phyloP scores from a whole-genome alignment of 148 eudicot species.

The Dysphania ambrosioides region DNA sequence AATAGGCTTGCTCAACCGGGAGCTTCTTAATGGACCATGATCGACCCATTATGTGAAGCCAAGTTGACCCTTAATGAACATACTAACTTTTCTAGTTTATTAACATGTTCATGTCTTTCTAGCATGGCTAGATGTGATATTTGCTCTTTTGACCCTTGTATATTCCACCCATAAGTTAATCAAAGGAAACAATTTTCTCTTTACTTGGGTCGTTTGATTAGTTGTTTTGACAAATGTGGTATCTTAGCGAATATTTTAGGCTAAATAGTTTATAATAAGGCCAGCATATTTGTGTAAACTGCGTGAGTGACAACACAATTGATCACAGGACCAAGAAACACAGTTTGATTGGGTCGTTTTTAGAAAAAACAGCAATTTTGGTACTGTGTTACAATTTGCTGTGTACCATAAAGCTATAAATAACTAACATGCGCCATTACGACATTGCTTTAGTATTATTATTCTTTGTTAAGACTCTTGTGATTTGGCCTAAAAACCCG shows the following conservation, averaged over 20 bases:
- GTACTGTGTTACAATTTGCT: conserved; percentile 11
- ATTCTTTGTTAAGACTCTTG: conserved; percentile 18
- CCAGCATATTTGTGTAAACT: conserved; percentile 9
- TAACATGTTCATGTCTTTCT: background rate
- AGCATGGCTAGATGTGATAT: background rate
- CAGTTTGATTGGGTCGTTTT: conserved; percentile 10
- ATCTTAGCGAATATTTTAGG: background rate
- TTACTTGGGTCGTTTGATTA: background rate
- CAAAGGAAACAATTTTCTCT: background rate
- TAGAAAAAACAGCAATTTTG: conserved; percentile 17
- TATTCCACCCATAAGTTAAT: too few species aligned
- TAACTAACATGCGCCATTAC: conserved; percentile 32
- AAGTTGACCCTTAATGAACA: too few species aligned
- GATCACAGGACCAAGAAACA: background rate
- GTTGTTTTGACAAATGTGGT: conserved; percentile 18
- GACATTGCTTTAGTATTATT: conserved; percentile 17
- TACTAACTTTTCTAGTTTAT: too few species aligned
- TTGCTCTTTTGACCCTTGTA: background rate
- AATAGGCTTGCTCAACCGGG: too few species aligned
- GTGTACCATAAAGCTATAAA: conserved; percentile 23
- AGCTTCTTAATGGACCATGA: too few species aligned
- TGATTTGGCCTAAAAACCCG: conserved; percentile 23
- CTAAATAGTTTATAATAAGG: background rate
- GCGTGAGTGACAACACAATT: conserved; percentile 3
- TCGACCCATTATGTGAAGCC: too few species aligned